Conservation (phyloP, 495 filamentous ascomycete species). For the Parathielavia hyrcaniae region DNA sequence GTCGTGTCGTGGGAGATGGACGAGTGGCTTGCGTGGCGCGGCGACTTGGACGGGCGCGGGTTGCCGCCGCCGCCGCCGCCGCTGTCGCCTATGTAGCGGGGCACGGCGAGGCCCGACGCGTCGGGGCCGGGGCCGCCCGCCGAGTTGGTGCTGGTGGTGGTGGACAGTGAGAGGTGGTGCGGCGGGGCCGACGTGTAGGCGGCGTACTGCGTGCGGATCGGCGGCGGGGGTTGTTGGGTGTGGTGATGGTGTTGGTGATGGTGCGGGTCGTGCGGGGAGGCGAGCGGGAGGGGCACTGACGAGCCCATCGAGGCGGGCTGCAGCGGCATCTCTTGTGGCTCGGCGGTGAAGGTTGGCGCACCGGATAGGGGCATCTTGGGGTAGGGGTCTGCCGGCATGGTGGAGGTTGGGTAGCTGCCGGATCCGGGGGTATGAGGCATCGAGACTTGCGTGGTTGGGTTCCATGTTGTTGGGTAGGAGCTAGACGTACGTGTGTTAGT, state of each 20-base stretch:
- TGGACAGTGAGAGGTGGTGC: constrained; percentile 37
- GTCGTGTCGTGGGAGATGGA: constrained; percentile 41
- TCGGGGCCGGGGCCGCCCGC: constrained; percentile 19
- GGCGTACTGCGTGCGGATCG: constrained; percentile 45
- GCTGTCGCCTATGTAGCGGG: constrained; percentile 44
- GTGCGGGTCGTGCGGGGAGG: constrained; percentile 35
- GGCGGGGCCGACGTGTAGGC: constrained; percentile 41
- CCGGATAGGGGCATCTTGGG: constrained; percentile 43
- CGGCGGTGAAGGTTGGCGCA: constrained; percentile 39
- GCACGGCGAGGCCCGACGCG: constrained; percentile 36
- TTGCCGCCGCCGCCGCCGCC: too few relatives aligned
- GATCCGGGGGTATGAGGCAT: constrained; percentile 38
- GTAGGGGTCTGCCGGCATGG: constrained; percentile 41
- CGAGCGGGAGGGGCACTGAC: constrained; percentile 43
- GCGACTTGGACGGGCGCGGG: constrained; percentile 49
- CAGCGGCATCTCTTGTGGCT: constrained; percentile 45
- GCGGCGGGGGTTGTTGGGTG: constrained; percentile 16
- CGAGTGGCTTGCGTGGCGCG: constrained; percentile 45
- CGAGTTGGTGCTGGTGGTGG: constrained; percentile 23
- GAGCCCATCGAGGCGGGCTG: constrained; percentile 45
- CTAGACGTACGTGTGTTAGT: constrained; percentile 19
- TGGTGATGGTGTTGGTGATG: constrained; percentile 27
- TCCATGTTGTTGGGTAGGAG: constrained; percentile 34
- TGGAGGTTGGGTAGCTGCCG: constrained; percentile 39
- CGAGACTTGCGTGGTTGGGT: constrained; percentile 37